These are phyloP conservation scores for Sugiyamaella novakii DNA, from an alignment of 1,139 yeast species.

Conservation along the genomic window DNA sequence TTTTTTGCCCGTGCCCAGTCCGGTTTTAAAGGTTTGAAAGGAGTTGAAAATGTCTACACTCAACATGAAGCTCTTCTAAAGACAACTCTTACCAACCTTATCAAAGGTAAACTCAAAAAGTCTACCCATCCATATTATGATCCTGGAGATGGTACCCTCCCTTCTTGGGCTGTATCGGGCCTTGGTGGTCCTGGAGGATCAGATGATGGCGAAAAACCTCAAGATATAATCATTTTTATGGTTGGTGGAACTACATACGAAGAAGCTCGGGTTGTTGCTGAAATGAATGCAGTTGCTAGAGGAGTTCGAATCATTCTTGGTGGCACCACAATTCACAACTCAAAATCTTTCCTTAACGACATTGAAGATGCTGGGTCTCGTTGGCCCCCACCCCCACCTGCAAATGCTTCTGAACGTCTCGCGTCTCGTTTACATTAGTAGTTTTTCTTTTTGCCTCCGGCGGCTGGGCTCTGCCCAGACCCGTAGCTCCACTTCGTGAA, in stretches of 20 bases:
- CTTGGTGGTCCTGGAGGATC: slow-evolving; percentile 36
- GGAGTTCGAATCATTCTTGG: slow-evolving; percentile 69
- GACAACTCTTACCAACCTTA: slow-evolving; percentile 50
- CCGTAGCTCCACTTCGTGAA: background rate
- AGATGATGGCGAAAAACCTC: slow-evolving; percentile 49
- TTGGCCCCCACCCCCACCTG: slow-evolving; percentile 33
- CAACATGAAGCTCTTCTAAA: slow-evolving; percentile 79
- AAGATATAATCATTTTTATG: slow-evolving; percentile 77
- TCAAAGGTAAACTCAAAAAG: slow-evolving; percentile 54
- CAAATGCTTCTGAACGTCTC: slow-evolving; percentile 25
- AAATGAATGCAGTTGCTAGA: slow-evolving; percentile 58
- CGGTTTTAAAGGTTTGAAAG: slow-evolving; percentile 49
- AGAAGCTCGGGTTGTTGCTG: slow-evolving; percentile 81
- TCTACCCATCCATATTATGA: slow-evolving; percentile 54
- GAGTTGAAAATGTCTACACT: slow-evolving; percentile 61
- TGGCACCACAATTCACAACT: slow-evolving; percentile 69
- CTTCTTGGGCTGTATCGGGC: slow-evolving; percentile 30
- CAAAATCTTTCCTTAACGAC: slow-evolving; percentile 55
- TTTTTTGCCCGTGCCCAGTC: slow-evolving; percentile 48
- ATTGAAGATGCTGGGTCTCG: slow-evolving; percentile 33
- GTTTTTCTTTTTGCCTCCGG: background rate
- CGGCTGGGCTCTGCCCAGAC: slow-evolving; percentile 4
- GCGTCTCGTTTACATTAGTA: slow-evolving; percentile 23
- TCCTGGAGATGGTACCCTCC: slow-evolving; percentile 38
- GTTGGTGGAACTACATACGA: slow-evolving; percentile 93